phyloP scores from a whole-genome alignment of 345 rosid genomes.

The Aquilaria sinensis region DNA sequence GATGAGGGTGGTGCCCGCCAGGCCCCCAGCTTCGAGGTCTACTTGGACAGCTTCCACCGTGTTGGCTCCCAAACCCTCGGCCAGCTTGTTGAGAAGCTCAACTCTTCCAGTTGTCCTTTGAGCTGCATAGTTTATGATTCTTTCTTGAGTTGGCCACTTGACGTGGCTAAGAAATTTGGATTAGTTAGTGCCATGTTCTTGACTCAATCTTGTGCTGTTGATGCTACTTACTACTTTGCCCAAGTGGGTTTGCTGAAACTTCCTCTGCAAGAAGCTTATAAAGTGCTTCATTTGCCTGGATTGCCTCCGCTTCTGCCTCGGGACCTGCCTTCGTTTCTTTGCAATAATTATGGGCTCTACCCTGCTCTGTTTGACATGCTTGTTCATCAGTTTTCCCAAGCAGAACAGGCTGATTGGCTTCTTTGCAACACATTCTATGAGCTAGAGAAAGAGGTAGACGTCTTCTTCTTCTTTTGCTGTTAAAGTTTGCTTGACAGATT shows the following conservation, averaged over 20 bases:
- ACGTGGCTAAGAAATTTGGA: conserved; percentile 29
- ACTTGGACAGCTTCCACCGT: conserved; percentile 11
- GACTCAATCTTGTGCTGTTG: conserved; percentile 29
- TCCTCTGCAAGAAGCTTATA: conserved; percentile 12
- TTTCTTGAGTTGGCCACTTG: conserved; percentile 29
- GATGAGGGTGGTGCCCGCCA: conserved; percentile 17
- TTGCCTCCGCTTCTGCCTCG: conserved; percentile 19
- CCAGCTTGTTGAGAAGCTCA: conserved; percentile 15
- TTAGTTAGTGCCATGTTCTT: conserved; percentile 23
- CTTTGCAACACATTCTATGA: conserved; percentile 21
- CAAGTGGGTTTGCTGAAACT: conserved; percentile 13
- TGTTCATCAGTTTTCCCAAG: conserved; percentile 21
- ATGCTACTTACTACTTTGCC: conserved; percentile 14
- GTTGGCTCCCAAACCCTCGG: conserved; percentile 20
- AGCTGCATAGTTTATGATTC: conserved; percentile 23
- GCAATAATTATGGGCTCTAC: conserved; percentile 10
- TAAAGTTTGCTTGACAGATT: neutral
- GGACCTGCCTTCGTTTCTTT: conserved; percentile 26
- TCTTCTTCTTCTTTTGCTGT: neutral
- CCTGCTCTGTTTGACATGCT: conserved; percentile 14
- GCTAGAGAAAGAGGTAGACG: conserved; percentile 25
- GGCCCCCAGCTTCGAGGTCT: conserved; percentile 14
- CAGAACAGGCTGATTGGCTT: conserved; percentile 23
- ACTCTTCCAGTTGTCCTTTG: conserved; percentile 1
- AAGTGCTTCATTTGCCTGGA: conserved; percentile 18